phyloP scores from a whole-genome alignment of 331 rosid genomes.

The Spiraea crenata region DNA sequence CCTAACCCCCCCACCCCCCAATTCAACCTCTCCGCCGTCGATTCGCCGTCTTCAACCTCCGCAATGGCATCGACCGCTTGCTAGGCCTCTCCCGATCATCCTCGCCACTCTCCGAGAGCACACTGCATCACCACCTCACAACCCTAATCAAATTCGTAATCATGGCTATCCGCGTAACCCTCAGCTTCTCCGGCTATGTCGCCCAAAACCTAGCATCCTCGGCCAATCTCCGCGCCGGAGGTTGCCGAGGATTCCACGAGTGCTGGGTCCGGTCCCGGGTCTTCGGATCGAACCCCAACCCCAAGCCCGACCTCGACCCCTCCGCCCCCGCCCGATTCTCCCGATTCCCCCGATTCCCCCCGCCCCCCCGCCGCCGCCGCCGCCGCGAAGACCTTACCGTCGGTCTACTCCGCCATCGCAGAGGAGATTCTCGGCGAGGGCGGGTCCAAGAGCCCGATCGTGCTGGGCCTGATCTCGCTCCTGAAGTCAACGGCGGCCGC shows the following conservation, averaged over 20 bases:
- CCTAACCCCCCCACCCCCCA: slow-evolving; percentile 1
- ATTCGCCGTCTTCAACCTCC: slow-evolving; percentile 24
- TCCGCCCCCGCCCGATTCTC: slow-evolving; percentile 31
- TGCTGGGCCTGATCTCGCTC: slow-evolving; percentile 61
- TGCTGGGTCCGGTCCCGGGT: slow-evolving; percentile 61
- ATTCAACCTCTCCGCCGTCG: slow-evolving; percentile 35
- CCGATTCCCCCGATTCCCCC: slow-evolving; percentile 33
- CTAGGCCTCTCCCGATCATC: slow-evolving; percentile 39
- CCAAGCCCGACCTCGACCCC: slow-evolving; percentile 47
- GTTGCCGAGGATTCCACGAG: slow-evolving; percentile 59
- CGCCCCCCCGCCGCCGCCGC: slow-evolving; percentile 29
- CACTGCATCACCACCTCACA: slow-evolving; percentile 45
- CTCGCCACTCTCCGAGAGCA: slow-evolving; percentile 23
- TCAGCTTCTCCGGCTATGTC: slow-evolving; percentile 70
- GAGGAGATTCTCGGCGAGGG: slow-evolving; percentile 55
- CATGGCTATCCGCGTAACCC: slow-evolving; percentile 82
- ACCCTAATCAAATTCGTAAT: slow-evolving; percentile 28
- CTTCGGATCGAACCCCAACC: slow-evolving; percentile 48
- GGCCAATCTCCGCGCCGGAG: slow-evolving; percentile 53
- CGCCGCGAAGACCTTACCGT: slow-evolving; percentile 28
- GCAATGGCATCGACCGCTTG: slow-evolving; percentile 33
- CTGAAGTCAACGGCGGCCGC: slow-evolving; percentile 63
- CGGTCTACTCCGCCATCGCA: slow-evolving; percentile 47
- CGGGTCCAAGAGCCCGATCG: slow-evolving; percentile 40
- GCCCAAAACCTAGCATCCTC: slow-evolving; percentile 77